Percentiles rank a stretch among this genome's conserved stretches.
Evolutionary conservation across 2,329 filamentous ascomycete genomes (phyloP).

Genomic region (Diatrype stigma): DNA sequence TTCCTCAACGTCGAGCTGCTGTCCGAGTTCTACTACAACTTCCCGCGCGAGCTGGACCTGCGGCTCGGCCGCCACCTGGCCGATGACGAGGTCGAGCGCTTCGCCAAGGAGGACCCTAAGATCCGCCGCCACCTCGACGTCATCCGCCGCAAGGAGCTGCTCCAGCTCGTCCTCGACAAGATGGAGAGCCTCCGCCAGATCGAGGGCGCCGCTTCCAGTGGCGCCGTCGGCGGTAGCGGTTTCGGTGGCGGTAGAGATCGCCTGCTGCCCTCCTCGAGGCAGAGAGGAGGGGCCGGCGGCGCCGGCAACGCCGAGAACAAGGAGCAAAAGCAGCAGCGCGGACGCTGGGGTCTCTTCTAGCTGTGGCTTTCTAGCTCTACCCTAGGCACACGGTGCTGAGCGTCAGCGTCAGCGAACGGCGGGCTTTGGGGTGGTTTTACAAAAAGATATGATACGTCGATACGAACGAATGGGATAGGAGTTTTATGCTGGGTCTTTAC

Average conservation of each 20-base stretch:
- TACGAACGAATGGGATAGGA: too few relatives aligned
- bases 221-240: neutral
- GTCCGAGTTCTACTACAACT: constrained; percentile 97
- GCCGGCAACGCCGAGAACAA: neutral
- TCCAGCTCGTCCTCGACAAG: constrained; percentile 91
- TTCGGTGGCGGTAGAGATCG: neutral
- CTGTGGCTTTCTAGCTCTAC: too few relatives aligned
- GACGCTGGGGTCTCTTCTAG: neutral
- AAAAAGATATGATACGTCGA: too few relatives aligned
- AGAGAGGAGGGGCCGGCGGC: too few relatives aligned
- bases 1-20: constrained; percentile 97
- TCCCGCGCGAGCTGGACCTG: constrained; percentile 85
- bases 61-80: constrained; percentile 78
- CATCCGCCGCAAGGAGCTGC: constrained; percentile 83
- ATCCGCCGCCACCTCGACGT: constrained; percentile 86
- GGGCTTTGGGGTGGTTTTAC: too few relatives aligned
- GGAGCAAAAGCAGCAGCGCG: neutral
- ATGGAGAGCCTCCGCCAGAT: constrained; percentile 87
- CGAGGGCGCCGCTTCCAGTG: constrained; percentile 50
- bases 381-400: too few relatives aligned
- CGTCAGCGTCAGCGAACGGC: too few relatives aligned
- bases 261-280: too few relatives aligned
- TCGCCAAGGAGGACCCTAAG: constrained; percentile 90
- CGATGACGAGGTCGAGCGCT: constrained; percentile 77
- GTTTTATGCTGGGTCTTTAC: too few relatives aligned